These are phyloP conservation scores for Globisporangium spiculum DNA, from an alignment of 352 stramenopile genomes.

Conservation along the genomic window DNA sequence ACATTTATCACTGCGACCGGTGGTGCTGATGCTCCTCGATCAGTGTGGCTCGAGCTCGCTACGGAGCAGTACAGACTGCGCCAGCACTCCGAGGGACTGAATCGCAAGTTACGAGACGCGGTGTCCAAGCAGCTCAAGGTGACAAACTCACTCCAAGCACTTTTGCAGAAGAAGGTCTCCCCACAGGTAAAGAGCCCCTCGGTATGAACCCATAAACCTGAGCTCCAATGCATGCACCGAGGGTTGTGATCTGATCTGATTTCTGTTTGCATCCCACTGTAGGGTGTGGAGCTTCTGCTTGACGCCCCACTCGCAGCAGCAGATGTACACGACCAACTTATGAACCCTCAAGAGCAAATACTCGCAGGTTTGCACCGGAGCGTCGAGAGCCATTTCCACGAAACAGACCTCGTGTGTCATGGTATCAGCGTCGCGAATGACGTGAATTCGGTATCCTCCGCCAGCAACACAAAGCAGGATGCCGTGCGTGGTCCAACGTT, in stretches of 20 bases:
- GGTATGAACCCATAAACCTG: no score
- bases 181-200: no score
- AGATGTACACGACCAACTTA: not conserved
- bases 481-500: slow-evolving; percentile 6
- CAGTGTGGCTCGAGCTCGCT: slow-evolving; percentile 42
- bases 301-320: not conserved
- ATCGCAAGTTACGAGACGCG: slow-evolving; percentile 36
- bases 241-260: not conserved
- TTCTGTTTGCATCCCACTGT: not conserved
- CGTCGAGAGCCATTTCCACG: not conserved
- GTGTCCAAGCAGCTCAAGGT: slow-evolving; percentile 40
- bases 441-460: not conserved
- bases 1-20: not conserved
- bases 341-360: not conserved
- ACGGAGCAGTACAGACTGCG: slow-evolving; percentile 39
- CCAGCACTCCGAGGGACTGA: slow-evolving; percentile 36
- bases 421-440: not conserved
- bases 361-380: not conserved
- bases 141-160: not conserved
- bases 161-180: no score
- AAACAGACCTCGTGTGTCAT: slow-evolving; percentile 3
- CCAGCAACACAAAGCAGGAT: slow-evolving; percentile 4
- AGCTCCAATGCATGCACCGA: not conserved
- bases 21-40: not conserved
- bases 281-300: not conserved